phyloP scores from a whole-genome alignment of 768 basidiomycete species.

The Russula compacta region DNA sequence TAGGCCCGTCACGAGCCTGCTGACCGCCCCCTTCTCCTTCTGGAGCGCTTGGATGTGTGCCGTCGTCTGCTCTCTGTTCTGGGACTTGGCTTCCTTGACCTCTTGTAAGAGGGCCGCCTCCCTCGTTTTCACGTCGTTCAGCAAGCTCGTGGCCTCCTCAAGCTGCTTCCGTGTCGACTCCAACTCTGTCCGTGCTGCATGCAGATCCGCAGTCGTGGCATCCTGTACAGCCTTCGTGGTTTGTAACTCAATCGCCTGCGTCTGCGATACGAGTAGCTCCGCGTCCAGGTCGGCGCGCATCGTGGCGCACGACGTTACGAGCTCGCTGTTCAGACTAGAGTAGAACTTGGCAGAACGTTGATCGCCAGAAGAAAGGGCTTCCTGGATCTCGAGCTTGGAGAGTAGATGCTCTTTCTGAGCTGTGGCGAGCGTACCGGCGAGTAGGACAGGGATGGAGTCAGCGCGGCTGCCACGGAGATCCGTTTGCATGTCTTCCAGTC shows the following conservation, averaged over 20 bases:
- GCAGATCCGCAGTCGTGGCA: slow-evolving; percentile 35
- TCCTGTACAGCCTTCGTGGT: slow-evolving; percentile 35
- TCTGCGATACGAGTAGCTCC: slow-evolving; percentile 12
- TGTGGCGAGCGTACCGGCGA: background rate
- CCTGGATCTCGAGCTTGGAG: slow-evolving; percentile 4
- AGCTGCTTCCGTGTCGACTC: slow-evolving; percentile 21
- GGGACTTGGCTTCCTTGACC: slow-evolving; percentile 23
- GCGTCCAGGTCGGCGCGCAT: slow-evolving; percentile 19
- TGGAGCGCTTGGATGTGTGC: slow-evolving; percentile 24
- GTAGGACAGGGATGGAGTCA: background rate
- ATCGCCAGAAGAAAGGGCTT: slow-evolving; percentile 3
- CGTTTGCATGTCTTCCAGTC: slow-evolving; percentile 3
- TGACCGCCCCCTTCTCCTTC: slow-evolving; percentile 31
- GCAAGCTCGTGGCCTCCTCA: slow-evolving; percentile 19
- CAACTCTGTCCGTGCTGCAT: slow-evolving; percentile 23
- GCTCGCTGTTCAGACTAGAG: slow-evolving; percentile 18
- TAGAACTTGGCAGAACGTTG: background rate
- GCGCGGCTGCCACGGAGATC: background rate
- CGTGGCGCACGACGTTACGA: slow-evolving; percentile 19
- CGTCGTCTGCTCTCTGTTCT: slow-evolving; percentile 27
- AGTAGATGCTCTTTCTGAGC: slow-evolving; percentile 1
- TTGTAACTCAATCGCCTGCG: slow-evolving; percentile 31
- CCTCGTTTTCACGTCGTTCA: slow-evolving; percentile 17
- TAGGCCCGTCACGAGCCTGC: slow-evolving; percentile 41
- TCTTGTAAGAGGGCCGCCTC: slow-evolving; percentile 26